Evolutionary conservation across 495 filamentous ascomycete genomes (phyloP).

Genomic region (Tetracladium marchalianum): DNA sequence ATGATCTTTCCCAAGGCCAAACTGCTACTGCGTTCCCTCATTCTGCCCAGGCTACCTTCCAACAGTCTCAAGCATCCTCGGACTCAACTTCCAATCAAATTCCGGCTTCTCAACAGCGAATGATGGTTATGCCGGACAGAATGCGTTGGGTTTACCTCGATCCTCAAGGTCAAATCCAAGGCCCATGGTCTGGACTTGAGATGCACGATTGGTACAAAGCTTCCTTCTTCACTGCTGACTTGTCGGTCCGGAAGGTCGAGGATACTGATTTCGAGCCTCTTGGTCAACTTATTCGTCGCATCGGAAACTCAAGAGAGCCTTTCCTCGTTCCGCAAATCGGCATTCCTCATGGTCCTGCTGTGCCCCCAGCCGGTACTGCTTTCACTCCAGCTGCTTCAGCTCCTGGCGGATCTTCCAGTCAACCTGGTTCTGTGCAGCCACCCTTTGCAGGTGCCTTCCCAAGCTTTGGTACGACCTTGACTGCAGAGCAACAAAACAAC

Average conservation of each 20-base stretch:
- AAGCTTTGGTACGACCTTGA: slow-evolving; percentile 94
- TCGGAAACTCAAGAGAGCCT: slow-evolving; percentile 93
- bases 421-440: slow-evolving; percentile 63
- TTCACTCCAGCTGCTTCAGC: slow-evolving; percentile 33
- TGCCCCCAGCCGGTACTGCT: slow-evolving; percentile 23
- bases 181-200: slow-evolving; percentile 89
- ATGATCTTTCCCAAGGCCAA: slow-evolving; percentile 8
- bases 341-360: slow-evolving; percentile 71
- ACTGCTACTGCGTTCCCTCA: slow-evolving; percentile 13
- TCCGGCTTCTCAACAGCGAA: slow-evolving; percentile 63
- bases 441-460: slow-evolving; percentile 94
- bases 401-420: slow-evolving; percentile 31
- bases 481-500: slow-evolving; percentile 95
- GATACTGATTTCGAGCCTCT: slow-evolving; percentile 90
- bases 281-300: slow-evolving; percentile 89
- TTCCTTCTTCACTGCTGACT: slow-evolving; percentile 89
- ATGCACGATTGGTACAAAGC: slow-evolving; percentile 99
- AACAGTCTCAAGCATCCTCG: slow-evolving; percentile 18
- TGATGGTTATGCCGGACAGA: slow-evolving; percentile 98
- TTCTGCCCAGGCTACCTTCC: slow-evolving; percentile 12
- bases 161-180: slow-evolving; percentile 82
- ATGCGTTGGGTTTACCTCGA: slow-evolving; percentile 99
- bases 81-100: slow-evolving; percentile 28
- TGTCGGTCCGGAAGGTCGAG: slow-evolving; percentile 88
- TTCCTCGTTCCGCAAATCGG: slow-evolving; percentile 97